Percentiles rank a stretch among this genome's conserved stretches.
Conservation (phyloP, 768 basidiomycete species). For the Termitomyces eurrhizus region DNA sequence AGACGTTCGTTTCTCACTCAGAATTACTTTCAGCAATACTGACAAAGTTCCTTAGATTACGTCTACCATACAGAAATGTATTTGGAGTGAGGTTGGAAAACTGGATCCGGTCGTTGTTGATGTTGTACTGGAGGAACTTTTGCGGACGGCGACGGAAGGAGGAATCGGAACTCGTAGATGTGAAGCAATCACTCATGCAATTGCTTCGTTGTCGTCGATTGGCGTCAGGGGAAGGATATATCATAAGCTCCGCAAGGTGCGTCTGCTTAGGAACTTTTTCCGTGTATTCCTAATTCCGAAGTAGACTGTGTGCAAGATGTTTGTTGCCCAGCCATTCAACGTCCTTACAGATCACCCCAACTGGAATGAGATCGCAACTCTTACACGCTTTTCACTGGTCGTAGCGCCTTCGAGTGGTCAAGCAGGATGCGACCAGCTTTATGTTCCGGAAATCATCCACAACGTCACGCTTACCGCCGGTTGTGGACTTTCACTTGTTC, state of each 20-base stretch:
- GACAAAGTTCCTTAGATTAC: slow-evolving; percentile 43
- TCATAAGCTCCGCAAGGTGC: slow-evolving; percentile 73
- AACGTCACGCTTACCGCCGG: slow-evolving; percentile 74
- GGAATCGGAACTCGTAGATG: slow-evolving; percentile 73
- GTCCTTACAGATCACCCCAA: slow-evolving; percentile 66
- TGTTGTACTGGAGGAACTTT: slow-evolving; percentile 73
- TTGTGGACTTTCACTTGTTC: slow-evolving; percentile 67
- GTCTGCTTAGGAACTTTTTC: slow-evolving; percentile 11
- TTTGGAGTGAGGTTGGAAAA: slow-evolving; percentile 76
- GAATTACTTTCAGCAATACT: not conserved
- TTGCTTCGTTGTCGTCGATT: slow-evolving; percentile 72
- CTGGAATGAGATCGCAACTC: slow-evolving; percentile 79
- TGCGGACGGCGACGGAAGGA: slow-evolving; percentile 80
- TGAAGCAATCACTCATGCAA: slow-evolving; percentile 70
- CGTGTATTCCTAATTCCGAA: not conserved
- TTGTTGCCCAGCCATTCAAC: slow-evolving; percentile 51
- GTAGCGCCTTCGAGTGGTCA: slow-evolving; percentile 66
- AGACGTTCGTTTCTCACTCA: slow-evolving; percentile 44
- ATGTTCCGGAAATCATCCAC: slow-evolving; percentile 80
- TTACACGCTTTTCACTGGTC: slow-evolving; percentile 71
- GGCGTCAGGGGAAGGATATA: slow-evolving; percentile 76
- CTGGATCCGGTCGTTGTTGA: slow-evolving; percentile 67
- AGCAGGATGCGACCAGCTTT: slow-evolving; percentile 66
- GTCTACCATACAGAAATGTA: slow-evolving; percentile 60
- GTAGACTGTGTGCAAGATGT: slow-evolving; percentile 72